Conservation (phyloP, 2,329 filamentous ascomycete genomes). For the Chrysosporium queenslandicum region DNA sequence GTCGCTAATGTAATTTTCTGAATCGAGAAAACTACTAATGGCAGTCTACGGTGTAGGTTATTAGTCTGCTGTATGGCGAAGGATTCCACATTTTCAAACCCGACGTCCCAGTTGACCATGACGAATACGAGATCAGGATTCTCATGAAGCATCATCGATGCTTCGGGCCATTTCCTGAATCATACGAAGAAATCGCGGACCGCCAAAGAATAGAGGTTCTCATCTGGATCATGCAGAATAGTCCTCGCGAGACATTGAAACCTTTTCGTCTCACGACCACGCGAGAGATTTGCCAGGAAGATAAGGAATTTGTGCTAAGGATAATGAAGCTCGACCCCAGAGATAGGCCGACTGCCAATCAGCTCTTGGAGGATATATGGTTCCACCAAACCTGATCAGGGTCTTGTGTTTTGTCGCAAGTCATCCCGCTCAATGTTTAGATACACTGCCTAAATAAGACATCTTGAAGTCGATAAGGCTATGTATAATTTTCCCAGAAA, state of each 20-base stretch:
- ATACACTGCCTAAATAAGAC: too few species aligned
- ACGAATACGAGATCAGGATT: slow-evolving; percentile 19
- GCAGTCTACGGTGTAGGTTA: slow-evolving; percentile 11
- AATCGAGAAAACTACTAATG: too few species aligned
- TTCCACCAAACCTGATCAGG: not conserved
- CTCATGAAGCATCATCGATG: slow-evolving; percentile 18
- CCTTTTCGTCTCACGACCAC: slow-evolving; percentile 21
- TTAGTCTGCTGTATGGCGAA: slow-evolving; percentile 17
- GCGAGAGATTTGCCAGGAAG: slow-evolving; percentile 24
- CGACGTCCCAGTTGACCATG: slow-evolving; percentile 14
- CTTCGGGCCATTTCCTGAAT: slow-evolving; percentile 22
- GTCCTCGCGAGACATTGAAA: slow-evolving; percentile 21
- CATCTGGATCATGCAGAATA: slow-evolving; percentile 13
- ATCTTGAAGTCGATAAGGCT: too few species aligned
- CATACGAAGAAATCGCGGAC: slow-evolving; percentile 18
- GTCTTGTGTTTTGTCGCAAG: too few species aligned
- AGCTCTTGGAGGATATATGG: slow-evolving; percentile 11
- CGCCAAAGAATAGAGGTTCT: slow-evolving; percentile 13
- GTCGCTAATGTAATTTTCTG: not conserved
- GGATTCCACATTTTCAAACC: slow-evolving; percentile 19
- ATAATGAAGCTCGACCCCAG: slow-evolving; percentile 39
- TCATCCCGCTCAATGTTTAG: too few species aligned
- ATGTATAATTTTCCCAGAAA: too few species aligned
- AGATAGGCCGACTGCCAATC: slow-evolving; percentile 33
- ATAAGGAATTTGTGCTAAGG: slow-evolving; percentile 32